Percentiles rank a stretch among this genome's conserved stretches.
phyloP scores from a whole-genome alignment of 2,329 filamentous ascomycete species.

The Nannizziopsis barbatae region DNA sequence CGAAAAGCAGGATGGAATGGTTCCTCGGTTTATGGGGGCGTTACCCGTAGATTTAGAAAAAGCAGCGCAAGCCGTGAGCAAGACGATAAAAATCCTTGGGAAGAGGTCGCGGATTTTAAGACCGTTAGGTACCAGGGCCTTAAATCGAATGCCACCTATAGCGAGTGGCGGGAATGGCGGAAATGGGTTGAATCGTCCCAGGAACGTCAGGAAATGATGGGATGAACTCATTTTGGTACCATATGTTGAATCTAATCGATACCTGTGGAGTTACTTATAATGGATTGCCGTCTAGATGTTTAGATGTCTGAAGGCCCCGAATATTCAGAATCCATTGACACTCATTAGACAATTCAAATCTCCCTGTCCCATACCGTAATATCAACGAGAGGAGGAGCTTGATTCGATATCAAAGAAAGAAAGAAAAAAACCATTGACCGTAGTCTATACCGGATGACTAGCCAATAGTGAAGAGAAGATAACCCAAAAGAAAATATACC shows the following conservation, averaged over 20 bases:
- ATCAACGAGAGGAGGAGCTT: too few relatives aligned
- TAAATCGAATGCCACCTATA: slow-evolving; percentile 59
- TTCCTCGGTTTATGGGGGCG: slow-evolving; percentile 25
- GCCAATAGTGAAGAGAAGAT: background rate
- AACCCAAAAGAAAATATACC: background rate
- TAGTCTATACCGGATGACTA: too few relatives aligned
- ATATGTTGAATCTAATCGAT: too few relatives aligned
- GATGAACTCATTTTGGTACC: background rate
- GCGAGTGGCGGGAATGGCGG: slow-evolving; percentile 68
- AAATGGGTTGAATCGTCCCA: slow-evolving; percentile 47
- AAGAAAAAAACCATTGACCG: too few relatives aligned
- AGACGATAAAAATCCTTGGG: slow-evolving; percentile 46
- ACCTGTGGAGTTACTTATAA: too few relatives aligned
- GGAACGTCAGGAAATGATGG: slow-evolving; percentile 7
- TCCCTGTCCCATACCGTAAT: background rate
- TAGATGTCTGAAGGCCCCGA: background rate
- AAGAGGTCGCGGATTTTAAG: slow-evolving; percentile 59
- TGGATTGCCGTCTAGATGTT: too few relatives aligned
- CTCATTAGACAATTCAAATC: background rate
- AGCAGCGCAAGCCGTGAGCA: slow-evolving; percentile 26
- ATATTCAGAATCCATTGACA: background rate
- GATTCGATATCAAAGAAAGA: too few relatives aligned
- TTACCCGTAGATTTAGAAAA: slow-evolving; percentile 30
- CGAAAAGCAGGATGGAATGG: slow-evolving; percentile 88
- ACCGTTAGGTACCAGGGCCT: slow-evolving; percentile 79